Percentiles rank a stretch among this genome's conserved stretches.
These are phyloP conservation scores for Lasiodiplodia hormozganensis DNA, from an alignment of 2,329 filamentous ascomycete genomes.

Conservation along the genomic window DNA sequence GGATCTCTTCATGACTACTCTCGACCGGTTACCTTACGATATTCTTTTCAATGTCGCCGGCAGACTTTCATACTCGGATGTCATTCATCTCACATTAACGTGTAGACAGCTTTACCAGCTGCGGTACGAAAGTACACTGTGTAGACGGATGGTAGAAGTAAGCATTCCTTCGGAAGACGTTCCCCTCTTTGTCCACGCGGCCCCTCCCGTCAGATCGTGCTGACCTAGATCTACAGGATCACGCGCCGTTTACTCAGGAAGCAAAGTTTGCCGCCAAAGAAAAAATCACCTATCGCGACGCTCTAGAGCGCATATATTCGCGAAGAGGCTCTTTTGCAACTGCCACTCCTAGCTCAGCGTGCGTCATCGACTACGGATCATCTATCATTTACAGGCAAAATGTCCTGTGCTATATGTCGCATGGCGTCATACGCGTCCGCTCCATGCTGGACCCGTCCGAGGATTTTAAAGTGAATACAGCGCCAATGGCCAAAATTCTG, in stretches of 20 bases:
- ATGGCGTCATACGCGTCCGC: background rate
- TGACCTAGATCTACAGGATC: constrained; percentile 43
- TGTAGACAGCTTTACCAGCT: constrained; percentile 60
- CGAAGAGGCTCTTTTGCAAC: constrained; percentile 65
- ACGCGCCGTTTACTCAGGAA: constrained; percentile 54
- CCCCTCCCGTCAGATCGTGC: constrained; percentile 27
- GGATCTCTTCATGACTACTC: constrained; percentile 37
- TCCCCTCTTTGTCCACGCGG: background rate
- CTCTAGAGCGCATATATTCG: constrained; percentile 67
- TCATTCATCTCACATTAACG: constrained; percentile 60
- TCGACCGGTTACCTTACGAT: constrained; percentile 67
- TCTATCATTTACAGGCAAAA: constrained; percentile 69
- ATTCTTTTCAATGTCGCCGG: constrained; percentile 66
- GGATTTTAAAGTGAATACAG: background rate
- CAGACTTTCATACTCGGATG: background rate
- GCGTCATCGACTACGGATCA: constrained; percentile 65
- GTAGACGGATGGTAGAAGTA: constrained; percentile 66
- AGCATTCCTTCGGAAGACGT: constrained; percentile 30
- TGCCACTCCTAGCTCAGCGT: constrained; percentile 68
- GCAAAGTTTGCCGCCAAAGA: constrained; percentile 46
- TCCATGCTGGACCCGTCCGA: background rate
- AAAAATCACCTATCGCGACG: constrained; percentile 57
- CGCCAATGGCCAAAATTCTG: background rate
- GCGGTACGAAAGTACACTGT: constrained; percentile 62
- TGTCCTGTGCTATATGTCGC: constrained; percentile 66